Evolutionary conservation across 192 early-diverging fungal species (phyloP).

Genomic region (Gamsiella multidivaricata): DNA sequence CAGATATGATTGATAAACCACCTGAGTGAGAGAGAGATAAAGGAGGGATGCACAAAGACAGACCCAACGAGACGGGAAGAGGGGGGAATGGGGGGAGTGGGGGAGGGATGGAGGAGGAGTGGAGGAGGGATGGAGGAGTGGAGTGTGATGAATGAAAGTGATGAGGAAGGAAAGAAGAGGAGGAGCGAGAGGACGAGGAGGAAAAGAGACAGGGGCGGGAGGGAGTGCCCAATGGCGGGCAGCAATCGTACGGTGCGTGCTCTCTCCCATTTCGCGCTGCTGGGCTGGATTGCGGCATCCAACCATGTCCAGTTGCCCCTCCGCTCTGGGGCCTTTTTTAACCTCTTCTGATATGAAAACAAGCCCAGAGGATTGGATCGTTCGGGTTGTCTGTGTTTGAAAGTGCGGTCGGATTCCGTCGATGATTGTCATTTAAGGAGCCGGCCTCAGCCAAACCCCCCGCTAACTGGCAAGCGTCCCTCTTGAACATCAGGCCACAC

Average conservation of each 20-base stretch:
- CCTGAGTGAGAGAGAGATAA: neutral
- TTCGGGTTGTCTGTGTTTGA: too few relatives aligned
- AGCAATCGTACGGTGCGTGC: neutral
- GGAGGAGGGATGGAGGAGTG: neutral
- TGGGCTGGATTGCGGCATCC: too few relatives aligned
- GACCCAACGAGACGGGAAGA: neutral
- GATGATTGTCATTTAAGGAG: conserved; percentile 11
- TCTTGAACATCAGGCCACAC: conserved; percentile 31
- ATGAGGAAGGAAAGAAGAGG: neutral
- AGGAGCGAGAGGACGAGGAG: neutral
- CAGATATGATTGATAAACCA: neutral
- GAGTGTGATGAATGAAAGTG: neutral
- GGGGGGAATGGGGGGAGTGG: neutral
- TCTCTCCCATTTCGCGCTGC: too few relatives aligned
- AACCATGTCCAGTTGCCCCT: too few relatives aligned
- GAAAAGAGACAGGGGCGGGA: neutral
- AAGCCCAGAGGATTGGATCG: too few relatives aligned
- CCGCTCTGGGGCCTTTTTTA: too few relatives aligned
- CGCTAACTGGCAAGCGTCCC: conserved; percentile 14
- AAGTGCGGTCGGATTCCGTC: too few relatives aligned
- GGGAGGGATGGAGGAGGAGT: neutral
- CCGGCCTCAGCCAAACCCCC: too few relatives aligned
- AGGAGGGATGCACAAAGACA: neutral
- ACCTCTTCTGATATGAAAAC: too few relatives aligned
- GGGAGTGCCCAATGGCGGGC: neutral